These are phyloP conservation scores for Colletotrichum siamense DNA, from an alignment of 2,329 filamentous ascomycete species.

Conservation along the genomic window DNA sequence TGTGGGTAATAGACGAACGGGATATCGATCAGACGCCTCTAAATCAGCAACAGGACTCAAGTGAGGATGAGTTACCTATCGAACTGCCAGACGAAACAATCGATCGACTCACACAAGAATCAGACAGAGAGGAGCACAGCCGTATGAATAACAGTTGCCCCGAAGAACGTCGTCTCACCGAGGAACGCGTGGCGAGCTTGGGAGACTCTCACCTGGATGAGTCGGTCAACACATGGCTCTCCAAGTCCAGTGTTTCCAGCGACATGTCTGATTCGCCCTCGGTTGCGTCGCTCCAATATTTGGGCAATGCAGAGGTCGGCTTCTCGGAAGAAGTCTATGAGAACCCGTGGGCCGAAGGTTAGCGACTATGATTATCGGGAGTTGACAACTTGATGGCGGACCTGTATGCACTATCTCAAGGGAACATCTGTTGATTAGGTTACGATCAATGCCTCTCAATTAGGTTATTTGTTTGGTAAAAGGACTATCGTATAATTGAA, in stretches of 20 bases:
- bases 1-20: too few species aligned
- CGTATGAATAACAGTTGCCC: too few species aligned
- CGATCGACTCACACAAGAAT: too few species aligned
- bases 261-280: not conserved
- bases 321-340: not conserved
- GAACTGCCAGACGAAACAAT: too few species aligned
- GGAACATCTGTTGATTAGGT: not conserved
- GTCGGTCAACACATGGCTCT: not conserved
- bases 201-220: not conserved
- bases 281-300: not conserved
- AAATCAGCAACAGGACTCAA: too few species aligned
- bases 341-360: not conserved
- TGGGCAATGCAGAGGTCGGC: not conserved
- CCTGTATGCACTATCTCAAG: not conserved
- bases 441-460: not conserved
- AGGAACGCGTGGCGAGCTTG: too few species aligned
- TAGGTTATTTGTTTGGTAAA: not conserved
- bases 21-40: too few species aligned
- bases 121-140: too few species aligned
- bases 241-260: not conserved
- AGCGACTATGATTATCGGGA: not conserved
- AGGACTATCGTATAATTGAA: fast-evolving
- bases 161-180: too few species aligned
- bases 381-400: not conserved
- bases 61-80: too few species aligned